These are phyloP conservation scores for Paramecium octaurelia DNA, from an alignment of 73 alveolate genomes.

Conservation along the genomic window DNA sequence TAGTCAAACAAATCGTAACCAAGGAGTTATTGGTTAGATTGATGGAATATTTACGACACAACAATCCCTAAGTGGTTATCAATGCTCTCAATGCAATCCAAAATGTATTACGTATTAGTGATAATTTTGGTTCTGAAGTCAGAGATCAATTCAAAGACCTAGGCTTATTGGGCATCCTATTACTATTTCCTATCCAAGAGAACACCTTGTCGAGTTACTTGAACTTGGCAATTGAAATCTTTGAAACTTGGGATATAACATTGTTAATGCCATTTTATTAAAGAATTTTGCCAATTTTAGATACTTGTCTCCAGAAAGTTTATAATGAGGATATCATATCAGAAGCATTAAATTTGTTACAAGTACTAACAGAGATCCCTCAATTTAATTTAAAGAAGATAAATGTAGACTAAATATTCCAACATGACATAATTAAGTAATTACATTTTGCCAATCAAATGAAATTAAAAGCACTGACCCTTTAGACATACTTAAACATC, in stretches of 20 bases:
- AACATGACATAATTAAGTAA: neutral
- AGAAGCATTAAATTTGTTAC: neutral
- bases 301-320: neutral
- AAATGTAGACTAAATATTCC: neutral
- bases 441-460: neutral
- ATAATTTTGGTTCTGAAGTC: neutral
- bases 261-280: neutral
- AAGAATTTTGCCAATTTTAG: neutral
- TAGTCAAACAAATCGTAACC: neutral
- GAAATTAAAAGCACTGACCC: neutral
- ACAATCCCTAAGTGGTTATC: neutral
- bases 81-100: neutral
- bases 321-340: neutral
- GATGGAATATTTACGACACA: neutral
- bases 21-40: neutral
- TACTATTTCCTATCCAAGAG: neutral
- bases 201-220: neutral
- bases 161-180: neutral
- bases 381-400: neutral
- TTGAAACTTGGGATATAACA: slow-evolving; percentile 26
- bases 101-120: neutral
- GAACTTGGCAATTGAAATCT: neutral
- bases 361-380: slow-evolving; percentile 9
- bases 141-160: neutral
- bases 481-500: neutral